phyloP scores from a whole-genome alignment of 805 yeast genomes.

The Saccharomycopsis olivae region DNA sequence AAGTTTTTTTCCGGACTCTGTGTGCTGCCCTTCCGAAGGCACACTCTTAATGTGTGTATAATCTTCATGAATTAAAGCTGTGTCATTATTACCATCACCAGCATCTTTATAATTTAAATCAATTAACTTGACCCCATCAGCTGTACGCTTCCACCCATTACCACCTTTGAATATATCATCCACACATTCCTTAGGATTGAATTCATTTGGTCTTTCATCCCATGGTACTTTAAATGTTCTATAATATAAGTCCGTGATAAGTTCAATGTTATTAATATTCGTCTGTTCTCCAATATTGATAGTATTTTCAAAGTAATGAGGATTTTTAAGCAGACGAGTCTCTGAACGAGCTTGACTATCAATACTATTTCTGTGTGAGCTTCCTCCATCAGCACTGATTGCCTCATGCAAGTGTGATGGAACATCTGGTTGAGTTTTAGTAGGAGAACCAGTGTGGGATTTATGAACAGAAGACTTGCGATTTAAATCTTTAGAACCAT shows the following conservation, averaged over 20 bases:
- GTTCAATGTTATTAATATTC: conserved; percentile 34
- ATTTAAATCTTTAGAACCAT: background rate
- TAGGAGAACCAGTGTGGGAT: no score
- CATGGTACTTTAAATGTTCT: conserved; percentile 49
- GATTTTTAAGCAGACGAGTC: background rate
- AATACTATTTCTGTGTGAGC: background rate
- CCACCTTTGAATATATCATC: conserved; percentile 68
- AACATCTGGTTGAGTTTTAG: background rate
- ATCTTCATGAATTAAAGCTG: no score
- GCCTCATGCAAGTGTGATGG: background rate
- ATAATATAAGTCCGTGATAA: conserved; percentile 32
- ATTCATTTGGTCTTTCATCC: conserved; percentile 48
- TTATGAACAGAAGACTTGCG: no score
- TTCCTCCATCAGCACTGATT: background rate
- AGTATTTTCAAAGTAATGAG: background rate
- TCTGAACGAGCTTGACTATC: background rate
- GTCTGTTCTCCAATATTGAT: conserved; percentile 30
- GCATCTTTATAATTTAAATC: conserved; percentile 24
- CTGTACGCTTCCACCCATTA: conserved; percentile 51
- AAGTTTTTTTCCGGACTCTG: background rate
- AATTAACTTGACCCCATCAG: conserved; percentile 32
- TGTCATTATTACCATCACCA: no score
- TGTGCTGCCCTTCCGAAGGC: no score
- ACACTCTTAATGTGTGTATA: no score
- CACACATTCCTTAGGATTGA: conserved; percentile 59